Evolutionary conservation across 148 eudicot species (phyloP).

Genomic region (Chenopodium berlandieri): DNA sequence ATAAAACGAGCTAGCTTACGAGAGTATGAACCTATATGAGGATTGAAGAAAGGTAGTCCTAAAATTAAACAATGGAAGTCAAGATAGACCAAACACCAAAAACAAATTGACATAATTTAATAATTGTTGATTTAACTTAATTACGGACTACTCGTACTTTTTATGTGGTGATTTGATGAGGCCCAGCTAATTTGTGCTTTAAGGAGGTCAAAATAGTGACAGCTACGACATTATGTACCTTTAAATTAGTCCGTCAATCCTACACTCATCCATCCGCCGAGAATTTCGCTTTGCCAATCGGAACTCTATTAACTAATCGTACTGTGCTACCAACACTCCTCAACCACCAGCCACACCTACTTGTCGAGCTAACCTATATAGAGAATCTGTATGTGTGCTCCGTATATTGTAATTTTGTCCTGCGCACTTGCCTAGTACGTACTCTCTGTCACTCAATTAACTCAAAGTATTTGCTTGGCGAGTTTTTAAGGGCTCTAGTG

Average conservation of each 20-base stretch:
- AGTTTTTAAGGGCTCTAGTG: too few relatives aligned
- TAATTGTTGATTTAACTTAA: neutral
- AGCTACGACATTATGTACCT: neutral
- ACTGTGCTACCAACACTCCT: neutral
- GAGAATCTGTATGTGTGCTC: too few relatives aligned
- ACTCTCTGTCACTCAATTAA: too few relatives aligned
- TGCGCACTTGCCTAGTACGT: too few relatives aligned
- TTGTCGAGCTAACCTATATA: neutral
- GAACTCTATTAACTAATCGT: neutral
- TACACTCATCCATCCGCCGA: constrained; percentile 21
- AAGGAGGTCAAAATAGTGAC: neutral
- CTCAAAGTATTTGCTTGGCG: too few relatives aligned
- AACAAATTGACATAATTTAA: constrained; percentile 6
- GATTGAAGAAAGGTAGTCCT: neutral
- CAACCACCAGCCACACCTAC: neutral
- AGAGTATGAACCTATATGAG: neutral
- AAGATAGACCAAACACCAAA: constrained; percentile 5
- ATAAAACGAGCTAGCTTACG: too few relatives aligned
- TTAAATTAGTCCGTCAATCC: neutral
- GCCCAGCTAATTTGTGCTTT: too few relatives aligned
- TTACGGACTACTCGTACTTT: constrained; percentile 1
- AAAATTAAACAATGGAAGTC: neutral
- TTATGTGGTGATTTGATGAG: neutral
- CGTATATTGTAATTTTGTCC: too few relatives aligned
- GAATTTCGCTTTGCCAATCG: constrained; percentile 18